Conservation (phyloP, 768 basidiomycete species). For the Myochromella boudieri region DNA sequence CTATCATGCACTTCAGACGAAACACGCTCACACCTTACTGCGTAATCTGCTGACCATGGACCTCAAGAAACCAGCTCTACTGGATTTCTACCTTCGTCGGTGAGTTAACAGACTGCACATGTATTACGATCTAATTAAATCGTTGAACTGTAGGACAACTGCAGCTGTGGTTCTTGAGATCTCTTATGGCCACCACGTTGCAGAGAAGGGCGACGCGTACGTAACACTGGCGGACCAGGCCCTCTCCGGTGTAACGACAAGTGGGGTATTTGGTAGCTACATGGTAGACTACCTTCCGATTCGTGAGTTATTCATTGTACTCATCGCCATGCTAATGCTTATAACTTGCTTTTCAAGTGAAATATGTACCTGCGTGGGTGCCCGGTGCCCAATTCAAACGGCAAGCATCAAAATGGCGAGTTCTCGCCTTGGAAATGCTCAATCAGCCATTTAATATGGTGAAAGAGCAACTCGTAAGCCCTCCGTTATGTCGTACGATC, state of each 20-base stretch:
- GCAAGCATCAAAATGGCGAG: conserved; percentile 36
- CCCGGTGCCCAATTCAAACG: conserved; percentile 41
- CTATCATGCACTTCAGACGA: conserved; percentile 29
- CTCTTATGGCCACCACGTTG: conserved; percentile 37
- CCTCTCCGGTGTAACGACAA: conserved; percentile 31
- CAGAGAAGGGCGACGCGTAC: conserved; percentile 37
- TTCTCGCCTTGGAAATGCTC: conserved; percentile 32
- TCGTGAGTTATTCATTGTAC: too few relatives aligned
- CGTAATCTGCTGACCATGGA: conserved; percentile 33
- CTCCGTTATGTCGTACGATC: background rate
- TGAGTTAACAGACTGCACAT: background rate
- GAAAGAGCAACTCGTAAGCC: conserved; percentile 33
- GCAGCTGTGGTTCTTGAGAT: conserved; percentile 40
- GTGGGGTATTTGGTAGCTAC: conserved; percentile 43
- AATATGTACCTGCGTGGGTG: conserved; percentile 41
- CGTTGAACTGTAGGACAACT: conserved; percentile 24
- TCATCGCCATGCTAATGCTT: too few relatives aligned
- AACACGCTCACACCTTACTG: conserved; percentile 36
- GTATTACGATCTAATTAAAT: background rate
- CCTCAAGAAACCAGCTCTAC: conserved; percentile 36
- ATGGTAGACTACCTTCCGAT: too few relatives aligned
- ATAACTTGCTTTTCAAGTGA: too few relatives aligned
- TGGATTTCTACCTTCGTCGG: conserved; percentile 37
- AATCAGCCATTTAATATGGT: conserved; percentile 38
- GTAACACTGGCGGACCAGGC: conserved; percentile 40